A percentile compares a stretch with the other conserved stretches of the same genome.
Evolutionary conservation across 2,329 filamentous ascomycete species (phyloP).

Genomic region (Trichoderma gracile): DNA sequence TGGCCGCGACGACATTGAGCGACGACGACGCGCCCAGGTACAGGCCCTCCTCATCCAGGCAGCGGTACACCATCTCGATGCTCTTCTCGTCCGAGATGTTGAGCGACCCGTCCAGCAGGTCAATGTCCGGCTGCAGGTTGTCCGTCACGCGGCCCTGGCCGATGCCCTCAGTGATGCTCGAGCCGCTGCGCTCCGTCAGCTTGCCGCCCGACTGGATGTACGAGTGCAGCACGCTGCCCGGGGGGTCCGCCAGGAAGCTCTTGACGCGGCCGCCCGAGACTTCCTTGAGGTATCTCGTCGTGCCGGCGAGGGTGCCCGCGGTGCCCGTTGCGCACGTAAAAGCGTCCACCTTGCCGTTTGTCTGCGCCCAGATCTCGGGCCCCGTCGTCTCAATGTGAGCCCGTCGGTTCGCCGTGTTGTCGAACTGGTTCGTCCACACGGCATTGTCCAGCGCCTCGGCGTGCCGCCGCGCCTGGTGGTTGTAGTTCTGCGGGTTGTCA

Average conservation of each 20-base stretch:
- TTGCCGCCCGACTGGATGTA: constrained; percentile 86
- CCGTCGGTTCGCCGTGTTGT: constrained; percentile 89
- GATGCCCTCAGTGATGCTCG: constrained; percentile 96
- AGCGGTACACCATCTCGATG: constrained; percentile 96
- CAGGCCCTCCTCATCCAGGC: constrained; percentile 90
- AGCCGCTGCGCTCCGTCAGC: constrained; percentile 76
- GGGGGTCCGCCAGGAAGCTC: constrained; percentile 88
- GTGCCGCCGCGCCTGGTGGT: constrained; percentile 89
- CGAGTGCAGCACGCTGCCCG: constrained; percentile 87
- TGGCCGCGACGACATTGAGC: constrained; percentile 92
- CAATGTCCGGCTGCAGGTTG: constrained; percentile 84
- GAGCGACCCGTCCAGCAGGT: constrained; percentile 79
- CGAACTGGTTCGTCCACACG: constrained; percentile 99
- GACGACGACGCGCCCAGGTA: constrained; percentile 94
- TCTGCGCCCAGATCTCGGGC: constrained; percentile 96
- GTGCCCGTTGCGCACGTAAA: constrained; percentile 97
- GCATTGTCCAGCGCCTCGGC: constrained; percentile 84
- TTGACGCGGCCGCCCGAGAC: constrained; percentile 76
- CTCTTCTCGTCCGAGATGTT: constrained; percentile 89
- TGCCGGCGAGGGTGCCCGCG: constrained; percentile 84
- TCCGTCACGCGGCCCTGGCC: constrained; percentile 96
- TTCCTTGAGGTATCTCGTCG: constrained; percentile 86
- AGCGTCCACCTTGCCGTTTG: constrained; percentile 78
- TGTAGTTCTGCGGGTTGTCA: constrained; percentile 95
- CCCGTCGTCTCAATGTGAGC: constrained; percentile 97